These are phyloP conservation scores for Clonostachys chloroleuca DNA, from an alignment of 2,329 filamentous ascomycete species.

Conservation along the genomic window DNA sequence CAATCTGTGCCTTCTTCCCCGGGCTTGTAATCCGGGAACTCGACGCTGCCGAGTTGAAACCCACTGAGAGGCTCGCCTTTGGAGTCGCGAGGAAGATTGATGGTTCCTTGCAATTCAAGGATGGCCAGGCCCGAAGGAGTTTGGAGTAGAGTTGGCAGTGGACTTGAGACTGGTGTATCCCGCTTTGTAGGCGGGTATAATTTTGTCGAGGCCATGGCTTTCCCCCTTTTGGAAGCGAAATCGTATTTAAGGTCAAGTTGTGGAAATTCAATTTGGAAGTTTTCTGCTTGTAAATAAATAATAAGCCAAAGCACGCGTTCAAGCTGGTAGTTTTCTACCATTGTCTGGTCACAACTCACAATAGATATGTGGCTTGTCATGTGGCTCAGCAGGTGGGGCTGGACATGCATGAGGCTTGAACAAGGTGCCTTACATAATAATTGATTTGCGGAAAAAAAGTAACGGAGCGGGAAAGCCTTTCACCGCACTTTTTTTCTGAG, in stretches of 20 bases:
- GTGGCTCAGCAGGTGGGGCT: not conserved
- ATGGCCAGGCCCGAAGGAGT: conserved; percentile 87
- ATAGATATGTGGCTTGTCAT: not conserved
- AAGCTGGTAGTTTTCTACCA: not conserved
- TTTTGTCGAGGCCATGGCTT: conserved; percentile 24
- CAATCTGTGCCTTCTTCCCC: conserved; percentile 53
- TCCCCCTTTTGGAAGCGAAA: not conserved
- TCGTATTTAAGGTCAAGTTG: not conserved
- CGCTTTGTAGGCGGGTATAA: conserved; percentile 33
- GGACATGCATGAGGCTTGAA: no score
- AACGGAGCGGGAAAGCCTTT: conserved; percentile 12
- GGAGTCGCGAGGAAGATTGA: conserved; percentile 62
- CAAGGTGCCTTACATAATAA: no score
- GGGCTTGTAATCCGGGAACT: conserved; percentile 69
- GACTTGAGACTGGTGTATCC: conserved; percentile 26
- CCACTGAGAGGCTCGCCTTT: conserved; percentile 20
- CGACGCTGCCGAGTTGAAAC: conserved; percentile 60
- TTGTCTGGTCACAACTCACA: not conserved
- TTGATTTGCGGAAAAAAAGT: not conserved
- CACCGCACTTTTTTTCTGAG: conserved; percentile 4
- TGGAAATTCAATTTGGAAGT: not conserved
- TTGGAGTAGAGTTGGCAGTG: conserved; percentile 77
- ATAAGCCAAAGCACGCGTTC: no score
- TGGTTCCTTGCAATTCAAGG: conserved; percentile 86
- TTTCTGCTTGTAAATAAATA: no score